Base-by-base conservation (phyloP, 139 green algal genomes). In the Volvox reticuliferus region DNA sequence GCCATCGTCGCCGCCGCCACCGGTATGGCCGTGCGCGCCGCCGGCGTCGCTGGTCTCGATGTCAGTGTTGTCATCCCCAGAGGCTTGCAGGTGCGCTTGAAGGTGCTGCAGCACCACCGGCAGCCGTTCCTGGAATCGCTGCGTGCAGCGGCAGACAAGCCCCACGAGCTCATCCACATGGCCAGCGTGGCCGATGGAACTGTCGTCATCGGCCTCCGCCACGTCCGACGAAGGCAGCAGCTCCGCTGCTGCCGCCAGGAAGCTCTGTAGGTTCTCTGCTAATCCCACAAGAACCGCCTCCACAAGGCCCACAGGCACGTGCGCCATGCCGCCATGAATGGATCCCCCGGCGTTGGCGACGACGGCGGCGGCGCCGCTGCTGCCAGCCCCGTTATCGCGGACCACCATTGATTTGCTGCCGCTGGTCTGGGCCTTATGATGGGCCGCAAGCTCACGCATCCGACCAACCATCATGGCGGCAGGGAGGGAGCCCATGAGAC, bases 91-190 rank as follows among this genome's bases (percentile, higher is more conserved):
- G 69, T 89, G 85, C 69, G 69, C 85, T 50, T 89, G 85, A 36
- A 89, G 85, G 37, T 89, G 85, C 69, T 89, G 85, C 69, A 89
- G 85, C 19, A 89, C 85, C 18, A 82, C 85, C 1, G 85, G 85
- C 35, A 89, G 44, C 28, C 85, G 85, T 71, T 89, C 85, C 85
- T 89, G 85, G 69, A 89, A 89, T 35, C 85, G 85, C 85, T 89
- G 85, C 35, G 85, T 89, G 85, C 85, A 89, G 28, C 44, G 28
- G 69, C 85, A 89, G 67, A 89, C 85, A 13, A 89, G 85, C 17
- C 85, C 85, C 28, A 89, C 85, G 17, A 89, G 85, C 69, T 89
- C 85, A n/a, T 89, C 69, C 85, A 89, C 85, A 21, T 89, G 85
- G 5, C 85, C 85, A 36, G 19, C 36, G 44, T 32, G 17, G 5